A percentile compares a stretch with the other conserved stretches of the same genome.
Evolutionary conservation across 805 yeast genomes (phyloP).

Genomic region (Teunomyces panamensis): DNA sequence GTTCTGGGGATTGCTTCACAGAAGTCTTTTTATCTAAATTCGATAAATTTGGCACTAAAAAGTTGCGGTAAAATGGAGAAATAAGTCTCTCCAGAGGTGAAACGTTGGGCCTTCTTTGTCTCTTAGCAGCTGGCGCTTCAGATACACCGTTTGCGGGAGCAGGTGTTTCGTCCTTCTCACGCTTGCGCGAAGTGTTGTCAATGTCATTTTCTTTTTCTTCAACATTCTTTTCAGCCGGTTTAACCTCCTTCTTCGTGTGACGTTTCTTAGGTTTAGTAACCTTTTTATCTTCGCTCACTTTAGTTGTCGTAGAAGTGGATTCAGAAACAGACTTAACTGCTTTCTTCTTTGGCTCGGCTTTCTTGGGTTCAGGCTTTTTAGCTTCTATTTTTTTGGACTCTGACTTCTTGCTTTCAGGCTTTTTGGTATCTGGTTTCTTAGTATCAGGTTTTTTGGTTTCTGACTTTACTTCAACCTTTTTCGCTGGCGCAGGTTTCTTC

Average conservation of each 20-base stretch:
- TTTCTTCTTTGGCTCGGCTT: conserved; percentile 1
- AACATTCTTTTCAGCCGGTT: conserved; percentile 1
- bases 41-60: conserved; percentile 13
- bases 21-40: conserved; percentile 20
- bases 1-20: conserved; percentile 13
- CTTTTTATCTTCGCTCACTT: background rate
- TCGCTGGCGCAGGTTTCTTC: conserved; percentile 1
- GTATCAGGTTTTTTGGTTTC: background rate
- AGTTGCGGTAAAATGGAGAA: conserved; percentile 23
- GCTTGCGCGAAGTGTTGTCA: conserved; percentile 7
- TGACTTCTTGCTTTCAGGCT: background rate
- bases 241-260: conserved; percentile 6
- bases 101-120: conserved; percentile 8
- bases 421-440: conserved; percentile 5
- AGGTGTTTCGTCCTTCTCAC: conserved; percentile 4
- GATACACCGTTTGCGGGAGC: background rate
- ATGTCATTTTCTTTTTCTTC: conserved; percentile 10
- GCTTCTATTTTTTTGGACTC: background rate
- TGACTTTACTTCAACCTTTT: conserved; percentile 5
- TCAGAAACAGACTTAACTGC: conserved; percentile 5
- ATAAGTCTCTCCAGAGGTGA: conserved; percentile 9
- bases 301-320: no score
- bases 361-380: conserved; percentile 5
- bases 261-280: conserved; percentile 6
- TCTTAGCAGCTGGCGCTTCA: conserved; percentile 2